Base-by-base conservation (phyloP, 2,329 filamentous ascomycete species). In the Xylariaceae sp. region DNA sequence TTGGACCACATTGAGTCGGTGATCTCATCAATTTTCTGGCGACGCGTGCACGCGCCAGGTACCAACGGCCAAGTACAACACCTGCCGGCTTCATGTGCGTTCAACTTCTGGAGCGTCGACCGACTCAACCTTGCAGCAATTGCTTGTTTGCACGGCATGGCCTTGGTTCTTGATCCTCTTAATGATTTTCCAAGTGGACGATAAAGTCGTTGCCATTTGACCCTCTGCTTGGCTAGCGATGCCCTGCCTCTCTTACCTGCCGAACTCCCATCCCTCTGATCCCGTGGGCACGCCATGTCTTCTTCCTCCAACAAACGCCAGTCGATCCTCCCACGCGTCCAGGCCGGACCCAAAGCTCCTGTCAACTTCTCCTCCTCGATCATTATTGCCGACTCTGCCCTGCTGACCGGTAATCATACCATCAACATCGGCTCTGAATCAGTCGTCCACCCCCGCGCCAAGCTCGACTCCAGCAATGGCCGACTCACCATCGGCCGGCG, bases 371-470 rank as follows among this genome's bases (percentile, higher is more conserved):
- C 75, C 13, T 72, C 72, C 0, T 68, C 68, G 13, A 61, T 80
- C 36, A 68, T 67, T 19, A 78, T 83, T 38, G 72, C 77, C 51
- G 77, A 81, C 44, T 71, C 71, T 38, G 75, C 77, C 9, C 61
- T 74, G 13, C 62, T 83, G 13, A 75, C 67, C 13, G 92, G 92
- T 43, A 78, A 74, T 3, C 74, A 93, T 55, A 80, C 77, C 2
- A 85, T 98, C 43, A 80, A 77, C 28, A 77, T 96, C 42, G 80
- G 80, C 36, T 71, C 83, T 16, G 80, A 87, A 51, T 80, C 77
- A 3, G 75, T 95, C 5, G 63, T 98, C n/a, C 90, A 96, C 51
- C 89, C 92, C 1, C 84, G 89, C 31, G 76, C 80, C 12, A 78
- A 80, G 41, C 72, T 95, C 36, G 83, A 88, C 50, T 82, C 90